Conservation (phyloP, 306 rosid genomes). For the Lathyrus tuberosus region DNA sequence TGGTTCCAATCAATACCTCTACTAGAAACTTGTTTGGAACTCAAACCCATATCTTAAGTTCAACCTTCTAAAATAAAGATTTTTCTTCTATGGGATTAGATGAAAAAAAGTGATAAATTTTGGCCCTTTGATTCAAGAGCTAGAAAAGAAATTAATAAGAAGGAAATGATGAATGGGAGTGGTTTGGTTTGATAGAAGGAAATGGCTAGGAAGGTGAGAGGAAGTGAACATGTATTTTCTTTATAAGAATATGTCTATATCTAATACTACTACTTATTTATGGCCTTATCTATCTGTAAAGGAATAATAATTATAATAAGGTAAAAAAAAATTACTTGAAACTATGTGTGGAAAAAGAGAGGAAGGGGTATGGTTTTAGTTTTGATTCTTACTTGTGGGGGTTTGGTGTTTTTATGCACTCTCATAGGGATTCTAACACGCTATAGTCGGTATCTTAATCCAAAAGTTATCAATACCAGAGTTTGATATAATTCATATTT, state of each 20-base stretch:
- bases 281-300: slow-evolving; percentile 39
- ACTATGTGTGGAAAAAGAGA: slow-evolving; percentile 30
- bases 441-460: too few species aligned
- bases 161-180: background rate
- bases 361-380: background rate
- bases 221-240: slow-evolving; percentile 66
- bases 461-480: too few species aligned
- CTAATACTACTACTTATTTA: slow-evolving; percentile 40
- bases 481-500: too few species aligned
- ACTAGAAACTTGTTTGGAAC: slow-evolving; percentile 73
- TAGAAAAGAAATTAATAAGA: slow-evolving; percentile 42
- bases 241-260: slow-evolving; percentile 37
- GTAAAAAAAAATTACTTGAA: slow-evolving; percentile 30
- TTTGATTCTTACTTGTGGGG: slow-evolving; percentile 48
- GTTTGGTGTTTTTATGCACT: background rate
- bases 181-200: slow-evolving; percentile 53
- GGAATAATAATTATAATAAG: slow-evolving; percentile 41
- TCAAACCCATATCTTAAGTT: slow-evolving; percentile 73
- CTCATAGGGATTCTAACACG: too few species aligned
- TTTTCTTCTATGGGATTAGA: background rate
- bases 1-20: slow-evolving; percentile 70
- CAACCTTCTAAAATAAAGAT: background rate
- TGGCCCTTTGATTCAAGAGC: slow-evolving; percentile 38
- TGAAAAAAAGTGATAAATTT: slow-evolving; percentile 25
- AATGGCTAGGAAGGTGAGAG: slow-evolving; percentile 55